These are phyloP conservation scores for Penicillium macrosclerotiorum DNA, from an alignment of 495 filamentous ascomycete species.

Conservation along the genomic window DNA sequence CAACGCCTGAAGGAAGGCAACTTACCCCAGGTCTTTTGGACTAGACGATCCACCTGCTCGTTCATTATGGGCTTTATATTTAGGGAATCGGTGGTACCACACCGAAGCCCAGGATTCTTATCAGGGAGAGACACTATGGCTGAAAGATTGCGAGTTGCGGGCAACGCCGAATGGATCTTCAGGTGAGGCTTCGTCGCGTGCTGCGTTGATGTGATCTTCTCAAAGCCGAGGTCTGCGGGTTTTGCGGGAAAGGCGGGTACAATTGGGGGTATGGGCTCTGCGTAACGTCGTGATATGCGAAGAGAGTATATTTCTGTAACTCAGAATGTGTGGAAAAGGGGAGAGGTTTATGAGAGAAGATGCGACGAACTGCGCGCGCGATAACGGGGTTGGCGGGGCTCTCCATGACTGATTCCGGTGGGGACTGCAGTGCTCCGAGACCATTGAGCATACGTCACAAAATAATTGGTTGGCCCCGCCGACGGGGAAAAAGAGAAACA, in stretches of 20 bases:
- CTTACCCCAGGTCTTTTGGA: slow-evolving; percentile 69
- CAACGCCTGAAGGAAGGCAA: slow-evolving; percentile 12
- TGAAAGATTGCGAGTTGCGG: neutral
- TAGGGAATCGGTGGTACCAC: neutral
- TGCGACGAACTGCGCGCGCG: slow-evolving; percentile 4
- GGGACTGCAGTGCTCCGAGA: slow-evolving; percentile 32
- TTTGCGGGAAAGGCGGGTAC: neutral
- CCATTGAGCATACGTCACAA: slow-evolving; percentile 19
- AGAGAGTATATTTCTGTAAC: neutral
- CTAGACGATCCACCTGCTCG: slow-evolving; percentile 62
- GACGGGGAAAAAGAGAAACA: neutral
- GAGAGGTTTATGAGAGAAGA: slow-evolving; percentile 1
- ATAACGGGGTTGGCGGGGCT: slow-evolving; percentile 26
- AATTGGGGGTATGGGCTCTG: neutral
- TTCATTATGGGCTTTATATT: slow-evolving; percentile 54
- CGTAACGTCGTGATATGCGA: neutral
- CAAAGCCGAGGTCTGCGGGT: neutral
- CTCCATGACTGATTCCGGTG: slow-evolving; percentile 20
- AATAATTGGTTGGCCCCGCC: neutral
- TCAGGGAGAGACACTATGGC: slow-evolving; percentile 1
- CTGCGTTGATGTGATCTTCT: neutral
- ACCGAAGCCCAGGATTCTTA: neutral
- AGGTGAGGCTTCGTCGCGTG: slow-evolving; percentile 12
- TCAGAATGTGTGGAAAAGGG: too few relatives aligned
- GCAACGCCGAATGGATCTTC: neutral